Percentiles rank a stretch among this genome's conserved stretches.
These are phyloP conservation scores for Elsinoe batatas DNA, from an alignment of 2,329 filamentous ascomycete species.

Conservation along the genomic window DNA sequence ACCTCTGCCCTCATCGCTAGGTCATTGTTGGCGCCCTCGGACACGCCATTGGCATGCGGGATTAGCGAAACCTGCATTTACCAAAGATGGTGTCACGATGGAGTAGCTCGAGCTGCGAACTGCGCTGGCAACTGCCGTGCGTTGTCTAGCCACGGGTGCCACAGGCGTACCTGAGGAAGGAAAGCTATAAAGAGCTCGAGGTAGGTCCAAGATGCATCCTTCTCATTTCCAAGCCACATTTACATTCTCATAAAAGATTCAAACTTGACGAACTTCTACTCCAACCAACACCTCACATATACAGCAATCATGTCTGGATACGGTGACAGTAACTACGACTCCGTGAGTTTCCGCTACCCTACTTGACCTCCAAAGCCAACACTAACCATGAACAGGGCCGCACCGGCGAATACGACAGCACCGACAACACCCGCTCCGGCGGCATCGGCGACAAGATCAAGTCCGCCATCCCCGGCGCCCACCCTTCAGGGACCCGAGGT, in stretches of 20 bases:
- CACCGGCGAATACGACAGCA: slow-evolving; percentile 11
- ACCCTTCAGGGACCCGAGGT: not conserved
- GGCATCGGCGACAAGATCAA: slow-evolving; percentile 10
- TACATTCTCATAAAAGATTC: not conserved
- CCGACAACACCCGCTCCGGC: slow-evolving; percentile 10
- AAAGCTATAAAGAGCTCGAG: slow-evolving; percentile 10
- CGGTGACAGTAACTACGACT: slow-evolving; percentile 10
- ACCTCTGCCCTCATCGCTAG: slow-evolving; percentile 4
- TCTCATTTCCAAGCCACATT: slow-evolving; percentile 1
- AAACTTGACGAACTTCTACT: not conserved
- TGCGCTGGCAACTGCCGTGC: not conserved
- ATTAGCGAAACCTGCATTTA: slow-evolving; percentile 8
- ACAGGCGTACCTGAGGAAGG: not conserved
- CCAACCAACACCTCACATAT: not conserved
- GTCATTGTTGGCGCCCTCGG: not conserved
- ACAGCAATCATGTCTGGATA: slow-evolving; percentile 14
- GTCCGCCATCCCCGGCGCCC: not conserved
- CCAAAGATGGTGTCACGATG: slow-evolving; percentile 8
- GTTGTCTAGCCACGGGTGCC: not conserved
- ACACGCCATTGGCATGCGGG: slow-evolving; percentile 6
- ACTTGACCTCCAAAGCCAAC: not conserved
- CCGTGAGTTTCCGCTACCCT: not conserved
- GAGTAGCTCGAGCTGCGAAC: not conserved
- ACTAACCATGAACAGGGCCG: slow-evolving; percentile 4
- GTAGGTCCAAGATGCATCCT: not conserved